These are phyloP conservation scores for Nakaseomyces nivariensis DNA, from an alignment of 1,139 yeast genomes.

Conservation along the genomic window DNA sequence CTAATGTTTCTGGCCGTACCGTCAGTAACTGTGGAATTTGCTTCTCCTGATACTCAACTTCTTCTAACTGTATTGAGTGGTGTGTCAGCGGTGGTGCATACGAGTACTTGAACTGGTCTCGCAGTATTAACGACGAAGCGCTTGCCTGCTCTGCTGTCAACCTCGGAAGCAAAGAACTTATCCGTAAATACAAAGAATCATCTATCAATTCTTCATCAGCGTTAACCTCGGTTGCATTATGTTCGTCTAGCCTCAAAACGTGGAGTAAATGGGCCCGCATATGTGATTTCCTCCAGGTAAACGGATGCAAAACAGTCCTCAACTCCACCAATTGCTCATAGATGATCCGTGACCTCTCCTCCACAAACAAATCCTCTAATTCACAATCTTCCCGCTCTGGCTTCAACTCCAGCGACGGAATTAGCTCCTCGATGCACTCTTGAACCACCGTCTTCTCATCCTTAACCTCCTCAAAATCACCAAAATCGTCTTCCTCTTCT, in stretches of 20 bases:
- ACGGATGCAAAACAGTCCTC: conserved; percentile 16
- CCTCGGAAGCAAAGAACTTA: conserved; percentile 8
- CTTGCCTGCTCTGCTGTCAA: conserved; percentile 4
- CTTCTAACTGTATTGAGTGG: conserved; percentile 10
- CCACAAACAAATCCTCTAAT: conserved; percentile 15
- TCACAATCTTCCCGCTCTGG: background rate
- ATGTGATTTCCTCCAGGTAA: conserved; percentile 23
- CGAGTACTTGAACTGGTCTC: conserved; percentile 13
- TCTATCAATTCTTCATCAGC: conserved; percentile 10
- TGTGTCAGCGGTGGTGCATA: conserved; percentile 16
- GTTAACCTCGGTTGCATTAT: conserved; percentile 3
- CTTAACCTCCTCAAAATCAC: background rate
- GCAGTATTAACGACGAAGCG: conserved; percentile 7
- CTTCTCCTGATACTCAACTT: conserved; percentile 10
- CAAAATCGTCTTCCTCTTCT: background rate
- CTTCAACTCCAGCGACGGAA: background rate
- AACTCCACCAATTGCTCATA: conserved; percentile 25
- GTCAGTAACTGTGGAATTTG: conserved; percentile 14
- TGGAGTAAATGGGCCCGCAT: conserved; percentile 19
- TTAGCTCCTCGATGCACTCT: background rate
- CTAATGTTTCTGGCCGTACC: conserved; percentile 2
- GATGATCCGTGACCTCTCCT: conserved; percentile 23
- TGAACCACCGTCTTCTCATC: background rate
- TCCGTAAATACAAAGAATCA: conserved; percentile 14
- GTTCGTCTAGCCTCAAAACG: conserved; percentile 17